Evolutionary conservation across 495 filamentous ascomycete species (phyloP).

Genomic region (Poronia punctata): DNA sequence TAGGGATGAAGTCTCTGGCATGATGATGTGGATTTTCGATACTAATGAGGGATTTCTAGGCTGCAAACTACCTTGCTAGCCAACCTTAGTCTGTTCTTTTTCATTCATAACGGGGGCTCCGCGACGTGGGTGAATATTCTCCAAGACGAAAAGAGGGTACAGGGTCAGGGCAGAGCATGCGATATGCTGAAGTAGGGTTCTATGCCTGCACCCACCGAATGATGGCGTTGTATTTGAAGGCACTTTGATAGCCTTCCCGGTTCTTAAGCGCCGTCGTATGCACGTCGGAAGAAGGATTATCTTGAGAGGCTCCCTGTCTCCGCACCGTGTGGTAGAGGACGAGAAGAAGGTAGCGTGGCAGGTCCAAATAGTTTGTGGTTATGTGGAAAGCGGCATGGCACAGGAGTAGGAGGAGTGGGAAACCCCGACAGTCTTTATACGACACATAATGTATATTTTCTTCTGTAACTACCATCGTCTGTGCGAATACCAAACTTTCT

Average conservation of each 20-base stretch:
- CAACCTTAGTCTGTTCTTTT: slow-evolving; percentile 30
- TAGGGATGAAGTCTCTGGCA: slow-evolving; percentile 39
- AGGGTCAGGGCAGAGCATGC: no score
- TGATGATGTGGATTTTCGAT: slow-evolving; percentile 8
- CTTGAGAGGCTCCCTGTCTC: no score
- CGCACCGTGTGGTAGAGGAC: no score
- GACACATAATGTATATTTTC: slow-evolving; percentile 27
- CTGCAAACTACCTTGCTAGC: slow-evolving; percentile 41
- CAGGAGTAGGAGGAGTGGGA: slow-evolving; percentile 5
- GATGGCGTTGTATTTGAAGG: no score
- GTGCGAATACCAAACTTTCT: slow-evolving; percentile 17
- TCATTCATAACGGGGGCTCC: slow-evolving; percentile 17
- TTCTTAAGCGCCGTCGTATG: no score
- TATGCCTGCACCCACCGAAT: no score
- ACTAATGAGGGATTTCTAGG: slow-evolving; percentile 31
- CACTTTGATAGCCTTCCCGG: no score
- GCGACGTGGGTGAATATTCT: slow-evolving; percentile 15
- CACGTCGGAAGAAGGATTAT: no score
- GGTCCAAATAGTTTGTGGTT: no score
- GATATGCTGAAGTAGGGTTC: no score
- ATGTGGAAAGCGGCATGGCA: not conserved
- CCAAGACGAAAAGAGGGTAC: slow-evolving; percentile 10
- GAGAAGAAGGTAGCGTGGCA: no score
- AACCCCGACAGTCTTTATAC: slow-evolving; percentile 12
- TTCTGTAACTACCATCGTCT: slow-evolving; percentile 22